A percentile compares a stretch with the other conserved stretches of the same genome.
Evolutionary conservation across 257 asterid genomes (phyloP).

Genomic region (Ocimum tenuiflorum): DNA sequence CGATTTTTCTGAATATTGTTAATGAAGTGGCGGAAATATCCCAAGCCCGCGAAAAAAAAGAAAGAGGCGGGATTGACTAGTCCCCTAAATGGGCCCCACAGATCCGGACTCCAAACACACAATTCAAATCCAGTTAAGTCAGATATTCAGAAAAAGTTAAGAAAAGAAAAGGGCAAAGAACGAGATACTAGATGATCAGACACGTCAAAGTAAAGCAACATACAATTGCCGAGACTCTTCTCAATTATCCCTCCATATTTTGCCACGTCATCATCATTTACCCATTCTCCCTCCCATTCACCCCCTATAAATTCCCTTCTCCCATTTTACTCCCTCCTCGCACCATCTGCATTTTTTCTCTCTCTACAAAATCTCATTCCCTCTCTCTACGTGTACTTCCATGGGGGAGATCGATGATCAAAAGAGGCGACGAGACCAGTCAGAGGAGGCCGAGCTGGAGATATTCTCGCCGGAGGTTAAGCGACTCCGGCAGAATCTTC

Average conservation of each 20-base stretch:
- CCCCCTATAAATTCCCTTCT: constrained; percentile 31
- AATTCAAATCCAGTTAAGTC: constrained; percentile 22
- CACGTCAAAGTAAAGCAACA: constrained; percentile 31
- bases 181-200: constrained; percentile 28
- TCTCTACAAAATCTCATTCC: neutral
- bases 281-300: neutral
- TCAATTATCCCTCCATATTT: constrained; percentile 27
- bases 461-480: constrained; percentile 61
- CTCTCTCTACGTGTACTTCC: neutral
- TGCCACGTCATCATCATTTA: constrained; percentile 36
- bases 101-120: constrained; percentile 25
- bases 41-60: neutral
- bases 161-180: constrained; percentile 12
- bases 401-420: constrained; percentile 39
- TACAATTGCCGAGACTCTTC: constrained; percentile 34
- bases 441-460: constrained; percentile 9
- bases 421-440: constrained; percentile 46
- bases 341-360: constrained; percentile 1
- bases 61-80: constrained; percentile 28
- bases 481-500: constrained; percentile 49
- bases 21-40: neutral
- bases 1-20: neutral
- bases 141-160: neutral
- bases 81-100: constrained; percentile 25
- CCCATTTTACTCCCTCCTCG: neutral